These are phyloP conservation scores for Groenewaldozyma auringiensis DNA, from an alignment of 1,139 yeast genomes.

Conservation along the genomic window DNA sequence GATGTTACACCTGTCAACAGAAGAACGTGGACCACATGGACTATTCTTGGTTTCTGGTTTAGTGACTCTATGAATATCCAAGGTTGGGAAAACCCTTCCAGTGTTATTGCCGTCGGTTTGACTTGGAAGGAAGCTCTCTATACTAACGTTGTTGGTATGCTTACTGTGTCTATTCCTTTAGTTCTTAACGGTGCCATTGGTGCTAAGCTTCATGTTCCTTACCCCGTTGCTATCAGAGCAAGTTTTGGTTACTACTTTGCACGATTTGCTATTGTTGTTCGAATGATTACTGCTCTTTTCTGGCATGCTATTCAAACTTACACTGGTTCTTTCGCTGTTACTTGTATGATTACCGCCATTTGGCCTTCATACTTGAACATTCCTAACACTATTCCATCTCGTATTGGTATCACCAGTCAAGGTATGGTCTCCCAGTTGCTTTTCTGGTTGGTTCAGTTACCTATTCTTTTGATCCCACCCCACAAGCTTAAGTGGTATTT, in stretches of 20 bases:
- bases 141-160: constrained; percentile 30
- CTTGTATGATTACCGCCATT: constrained; percentile 29
- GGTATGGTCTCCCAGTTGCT: constrained; percentile 32
- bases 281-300: constrained; percentile 33
- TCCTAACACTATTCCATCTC: constrained; percentile 32
- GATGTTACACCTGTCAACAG: constrained; percentile 27
- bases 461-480: constrained; percentile 31
- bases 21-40: constrained; percentile 28
- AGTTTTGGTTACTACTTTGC: constrained; percentile 33
- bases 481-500: constrained; percentile 34
- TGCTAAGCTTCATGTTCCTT: constrained; percentile 33
- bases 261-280: constrained; percentile 30
- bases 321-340: constrained; percentile 30
- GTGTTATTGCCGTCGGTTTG: constrained; percentile 26
- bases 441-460: constrained; percentile 32
- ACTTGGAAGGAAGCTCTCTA: constrained; percentile 33
- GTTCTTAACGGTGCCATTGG: constrained; percentile 35
- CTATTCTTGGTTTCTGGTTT: constrained; percentile 30
- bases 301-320: constrained; percentile 36
- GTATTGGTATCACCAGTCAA: constrained; percentile 33
- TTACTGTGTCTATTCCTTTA: constrained; percentile 30
- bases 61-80: constrained; percentile 26
- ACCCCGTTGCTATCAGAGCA: constrained; percentile 32
- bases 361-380: constrained; percentile 32
- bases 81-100: constrained; percentile 24